phyloP scores from a whole-genome alignment of 225 moss, liverwort and hornwort species.

The Marchantia polymorpha region DNA sequence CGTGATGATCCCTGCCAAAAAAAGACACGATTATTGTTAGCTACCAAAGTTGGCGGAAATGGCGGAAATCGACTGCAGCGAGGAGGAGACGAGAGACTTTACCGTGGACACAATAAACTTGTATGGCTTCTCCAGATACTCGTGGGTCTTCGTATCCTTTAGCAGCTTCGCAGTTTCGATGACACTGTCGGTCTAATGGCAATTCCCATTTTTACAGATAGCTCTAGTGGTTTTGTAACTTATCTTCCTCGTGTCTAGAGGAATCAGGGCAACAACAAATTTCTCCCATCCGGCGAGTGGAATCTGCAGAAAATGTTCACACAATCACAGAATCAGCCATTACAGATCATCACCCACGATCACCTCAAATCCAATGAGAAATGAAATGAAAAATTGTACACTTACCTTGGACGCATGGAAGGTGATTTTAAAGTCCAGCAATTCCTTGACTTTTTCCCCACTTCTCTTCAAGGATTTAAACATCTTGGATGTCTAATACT shows the following conservation, averaged over 20 bases:
- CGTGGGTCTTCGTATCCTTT: slow-evolving; percentile 69
- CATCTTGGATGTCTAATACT: slow-evolving; percentile 50
- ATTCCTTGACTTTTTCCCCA: slow-evolving; percentile 88
- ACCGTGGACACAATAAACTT: slow-evolving; percentile 88
- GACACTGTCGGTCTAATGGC: slow-evolving; percentile 75
- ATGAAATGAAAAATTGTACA: too few relatives aligned
- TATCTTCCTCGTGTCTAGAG: slow-evolving; percentile 73
- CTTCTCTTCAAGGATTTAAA: slow-evolving; percentile 86
- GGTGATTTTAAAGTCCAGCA: slow-evolving; percentile 79
- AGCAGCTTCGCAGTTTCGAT: slow-evolving; percentile 75
- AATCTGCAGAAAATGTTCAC: too few relatives aligned
- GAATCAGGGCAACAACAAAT: slow-evolving; percentile 76
- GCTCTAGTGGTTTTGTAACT: slow-evolving; percentile 81
- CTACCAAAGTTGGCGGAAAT: background rate
- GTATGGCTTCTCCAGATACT: slow-evolving; percentile 84
- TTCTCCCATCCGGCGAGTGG: slow-evolving; percentile 94
- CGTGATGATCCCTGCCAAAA: slow-evolving; percentile 82
- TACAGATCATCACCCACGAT: too few relatives aligned
- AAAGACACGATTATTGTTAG: background rate
- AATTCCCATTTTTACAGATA: slow-evolving; percentile 65
- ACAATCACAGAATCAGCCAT: too few relatives aligned
- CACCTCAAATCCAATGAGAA: too few relatives aligned
- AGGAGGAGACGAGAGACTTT: slow-evolving; percentile 18
- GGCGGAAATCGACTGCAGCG: background rate
- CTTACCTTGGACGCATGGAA: slow-evolving; percentile 81